Conservation (phyloP, 2,329 filamentous ascomycete genomes). For the Herpotrichia juniperi region DNA sequence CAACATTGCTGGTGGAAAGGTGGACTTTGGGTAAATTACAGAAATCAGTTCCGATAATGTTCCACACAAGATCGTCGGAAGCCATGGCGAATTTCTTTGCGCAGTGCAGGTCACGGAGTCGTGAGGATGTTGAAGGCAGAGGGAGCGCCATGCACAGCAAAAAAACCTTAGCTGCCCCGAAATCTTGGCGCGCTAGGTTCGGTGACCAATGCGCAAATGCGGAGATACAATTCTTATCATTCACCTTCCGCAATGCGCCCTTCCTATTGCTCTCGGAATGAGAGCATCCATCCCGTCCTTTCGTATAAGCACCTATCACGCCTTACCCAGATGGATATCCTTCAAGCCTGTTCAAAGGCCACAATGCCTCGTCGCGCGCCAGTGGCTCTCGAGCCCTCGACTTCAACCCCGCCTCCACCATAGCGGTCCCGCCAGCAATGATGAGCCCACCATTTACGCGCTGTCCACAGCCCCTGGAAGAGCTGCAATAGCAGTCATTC, state of each 20-base stretch:
- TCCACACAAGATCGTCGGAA: constrained; percentile 88
- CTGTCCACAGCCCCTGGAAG: constrained; percentile 84
- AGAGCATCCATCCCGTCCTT: constrained; percentile 33
- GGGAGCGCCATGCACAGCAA: neutral
- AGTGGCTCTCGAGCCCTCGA: constrained; percentile 18
- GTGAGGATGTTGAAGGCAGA: neutral
- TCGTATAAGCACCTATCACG: constrained; percentile 15
- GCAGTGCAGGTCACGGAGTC: constrained; percentile 8
- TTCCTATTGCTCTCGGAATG: constrained; percentile 37
- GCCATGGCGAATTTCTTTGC: constrained; percentile 2
- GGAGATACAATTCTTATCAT: constrained; percentile 16
- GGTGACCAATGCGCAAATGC: constrained; percentile 22
- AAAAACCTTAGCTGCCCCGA: constrained; percentile 3
- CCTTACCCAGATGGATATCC: neutral
- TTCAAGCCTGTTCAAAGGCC: neutral
- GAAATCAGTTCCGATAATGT: constrained; percentile 93
- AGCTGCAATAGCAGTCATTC: constrained; percentile 88
- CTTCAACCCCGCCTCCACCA: constrained; percentile 21
- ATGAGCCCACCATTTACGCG: constrained; percentile 78
- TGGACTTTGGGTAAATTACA: constrained; percentile 58
- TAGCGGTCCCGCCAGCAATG: constrained; percentile 1
- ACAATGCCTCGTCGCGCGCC: constrained; percentile 6
- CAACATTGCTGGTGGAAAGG: neutral
- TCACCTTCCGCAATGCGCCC: constrained; percentile 17
- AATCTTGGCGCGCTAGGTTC: constrained; percentile 17